A percentile compares a stretch with the other conserved stretches of the same genome.
Conservation (phyloP, 305 asterid species). For the Fraxinus albicans region DNA sequence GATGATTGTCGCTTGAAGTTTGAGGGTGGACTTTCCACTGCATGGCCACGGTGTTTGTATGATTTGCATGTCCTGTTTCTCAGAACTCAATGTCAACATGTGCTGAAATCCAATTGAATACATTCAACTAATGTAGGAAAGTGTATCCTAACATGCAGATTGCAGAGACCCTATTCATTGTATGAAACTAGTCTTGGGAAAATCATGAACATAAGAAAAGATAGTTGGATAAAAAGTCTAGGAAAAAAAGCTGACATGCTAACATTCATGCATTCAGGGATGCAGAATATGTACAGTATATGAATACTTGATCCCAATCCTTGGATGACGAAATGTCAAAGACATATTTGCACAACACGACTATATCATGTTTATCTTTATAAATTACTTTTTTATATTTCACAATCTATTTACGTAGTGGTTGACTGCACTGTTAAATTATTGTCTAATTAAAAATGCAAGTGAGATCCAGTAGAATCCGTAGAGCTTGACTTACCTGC, state of each 20-base stretch:
- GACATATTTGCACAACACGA: not conserved
- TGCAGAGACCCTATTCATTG: not conserved
- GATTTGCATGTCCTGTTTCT: not conserved
- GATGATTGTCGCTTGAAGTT: not conserved
- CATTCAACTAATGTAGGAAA: not conserved
- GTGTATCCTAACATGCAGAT: not conserved
- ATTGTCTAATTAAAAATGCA: not conserved
- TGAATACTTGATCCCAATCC: not conserved
- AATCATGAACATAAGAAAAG: not conserved
- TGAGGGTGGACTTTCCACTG: not conserved
- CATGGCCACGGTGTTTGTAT: not conserved
- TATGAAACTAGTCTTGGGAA: not conserved
- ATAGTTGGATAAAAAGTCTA: not conserved
- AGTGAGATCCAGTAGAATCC: not conserved
- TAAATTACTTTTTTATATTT: not conserved
- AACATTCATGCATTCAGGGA: not conserved
- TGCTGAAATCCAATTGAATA: not conserved
- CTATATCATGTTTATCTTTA: not conserved
- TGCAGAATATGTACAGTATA: not conserved
- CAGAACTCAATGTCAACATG: not conserved
- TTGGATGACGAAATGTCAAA: not conserved
- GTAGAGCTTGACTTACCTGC: constrained; percentile 40
- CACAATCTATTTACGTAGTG: not conserved
- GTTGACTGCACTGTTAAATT: not conserved
- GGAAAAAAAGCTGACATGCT: not conserved